phyloP scores from a whole-genome alignment of 768 basidiomycete genomes.

The Lyophyllum shimeji region DNA sequence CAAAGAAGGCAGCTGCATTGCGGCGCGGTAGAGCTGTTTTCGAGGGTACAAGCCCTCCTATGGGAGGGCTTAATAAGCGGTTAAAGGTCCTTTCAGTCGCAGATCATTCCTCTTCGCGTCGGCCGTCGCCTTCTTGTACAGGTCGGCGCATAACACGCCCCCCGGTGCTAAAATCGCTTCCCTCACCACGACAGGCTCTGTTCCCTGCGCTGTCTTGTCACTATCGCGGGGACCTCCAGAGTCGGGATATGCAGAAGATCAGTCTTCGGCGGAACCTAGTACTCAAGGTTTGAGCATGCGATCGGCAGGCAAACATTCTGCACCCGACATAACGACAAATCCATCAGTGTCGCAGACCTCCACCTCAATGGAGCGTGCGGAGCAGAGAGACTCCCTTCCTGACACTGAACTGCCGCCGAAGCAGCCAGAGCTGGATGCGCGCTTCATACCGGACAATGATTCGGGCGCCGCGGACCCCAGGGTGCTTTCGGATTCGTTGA shows the following conservation, averaged over 20 bases:
- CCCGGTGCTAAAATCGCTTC: not conserved
- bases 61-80: not conserved
- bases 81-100: not conserved
- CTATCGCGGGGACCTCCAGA: no score
- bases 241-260: not conserved
- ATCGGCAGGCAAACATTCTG: not conserved
- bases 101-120: no score
- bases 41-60: not conserved
- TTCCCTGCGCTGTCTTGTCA: not conserved
- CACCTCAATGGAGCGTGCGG: not conserved
- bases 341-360: not conserved
- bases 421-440: not conserved
- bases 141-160: not conserved
- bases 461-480: not conserved
- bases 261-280: not conserved
- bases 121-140: not conserved
- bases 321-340: not conserved
- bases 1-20: not conserved
- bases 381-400: not conserved
- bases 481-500: not conserved
- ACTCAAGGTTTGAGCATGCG: not conserved
- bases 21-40: constrained; percentile 1
- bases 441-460: not conserved
- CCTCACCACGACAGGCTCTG: not conserved
- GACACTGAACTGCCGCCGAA: not conserved